Evolutionary conservation across 139 green algal genomes (phyloP).

Genomic region (Chlorokybus atmophyticus): DNA sequence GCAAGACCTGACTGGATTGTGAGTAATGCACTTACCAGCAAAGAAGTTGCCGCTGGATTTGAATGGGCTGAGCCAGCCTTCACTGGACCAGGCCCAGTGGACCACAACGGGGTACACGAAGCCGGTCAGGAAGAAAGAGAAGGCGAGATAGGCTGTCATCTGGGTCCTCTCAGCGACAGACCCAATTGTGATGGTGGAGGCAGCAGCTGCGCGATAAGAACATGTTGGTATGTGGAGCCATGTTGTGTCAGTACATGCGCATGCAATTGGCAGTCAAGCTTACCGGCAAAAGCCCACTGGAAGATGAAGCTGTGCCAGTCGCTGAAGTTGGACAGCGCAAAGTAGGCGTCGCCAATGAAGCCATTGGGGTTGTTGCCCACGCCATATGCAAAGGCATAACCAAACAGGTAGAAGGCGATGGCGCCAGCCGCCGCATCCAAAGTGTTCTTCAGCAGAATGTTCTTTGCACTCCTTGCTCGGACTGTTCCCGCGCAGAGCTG

Average conservation of each 20-base stretch:
- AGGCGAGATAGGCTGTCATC: conserved; percentile 36
- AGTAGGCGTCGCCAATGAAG: conserved; percentile 40
- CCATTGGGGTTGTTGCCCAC: conserved; percentile 27
- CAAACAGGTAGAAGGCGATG: conserved; percentile 36
- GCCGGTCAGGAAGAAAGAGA: conserved; percentile 34
- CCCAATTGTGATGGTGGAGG: conserved; percentile 35
- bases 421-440: conserved; percentile 46
- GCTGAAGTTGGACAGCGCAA: conserved; percentile 18
- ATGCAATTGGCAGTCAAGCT: too few relatives aligned
- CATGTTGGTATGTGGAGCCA: too few relatives aligned
- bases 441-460: conserved; percentile 62
- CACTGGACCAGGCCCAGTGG: conserved; percentile 31
- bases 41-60: not conserved
- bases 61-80: conserved; percentile 21
- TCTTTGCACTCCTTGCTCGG: conserved; percentile 59
- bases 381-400: conserved; percentile 44
- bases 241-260: not conserved
- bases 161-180: conserved; percentile 35
- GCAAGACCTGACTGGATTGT: too few relatives aligned
- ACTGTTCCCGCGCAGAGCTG: conserved; percentile 52
- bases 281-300: conserved; percentile 32
- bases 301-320: conserved; percentile 19
- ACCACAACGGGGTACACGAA: conserved; percentile 42
- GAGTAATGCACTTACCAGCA: not conserved
- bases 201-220: conserved; percentile 2